Base-by-base conservation (phyloP, 805 yeast species). In the Grigorovia yakushimaensis region DNA sequence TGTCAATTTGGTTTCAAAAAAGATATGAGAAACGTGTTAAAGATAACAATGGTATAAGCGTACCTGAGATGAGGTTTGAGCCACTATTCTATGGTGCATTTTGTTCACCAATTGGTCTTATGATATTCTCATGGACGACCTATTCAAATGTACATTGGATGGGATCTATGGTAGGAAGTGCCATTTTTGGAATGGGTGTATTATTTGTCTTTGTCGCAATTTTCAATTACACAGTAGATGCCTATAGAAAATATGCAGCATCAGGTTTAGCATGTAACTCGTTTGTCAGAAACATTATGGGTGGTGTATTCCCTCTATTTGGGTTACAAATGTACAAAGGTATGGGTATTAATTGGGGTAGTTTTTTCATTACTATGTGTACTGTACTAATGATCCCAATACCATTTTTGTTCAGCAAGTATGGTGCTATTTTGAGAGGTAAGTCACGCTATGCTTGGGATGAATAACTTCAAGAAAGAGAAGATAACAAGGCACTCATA, bases 101-200 rank as follows among this genome's bases (percentile, higher is more conserved):
- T 21, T 66, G 76, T 21, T 67, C 81, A 49, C 88, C 88, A 1
- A 69, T 78, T 24, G 76, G 86, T 0, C 66, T 85, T 46, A 82
- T 84, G 69, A 84, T 88, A 77, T 70, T 84, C 51, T 91, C 81
- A 2, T 85, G 93, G 89, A 74, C 88, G 2, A 74, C 81, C 21
- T 74, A 76, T 54, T 47, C 63, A 0, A 59, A 73, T 27, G 73
- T 84, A 10, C 88, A 81, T 59, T 84, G 88, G 88, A 79, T 82
- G 58, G 85, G 75, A 1, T 82, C 93, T 4, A 67, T 78, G 19
- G 73, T 81, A 48, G 79, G 89, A 2, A 89, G 88, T 49, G 73
- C 80, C n/a, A 74, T 88, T 9, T 77, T 84, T 60, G 89, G 93
- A 4, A 73, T 79, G 53, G 82, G 88, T 2, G 74, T 83, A 41